A percentile compares a stretch with the other conserved stretches of the same genome.
phyloP scores from a whole-genome alignment of 1,139 yeast genomes.

The Scheffersomyces parashehatae region DNA sequence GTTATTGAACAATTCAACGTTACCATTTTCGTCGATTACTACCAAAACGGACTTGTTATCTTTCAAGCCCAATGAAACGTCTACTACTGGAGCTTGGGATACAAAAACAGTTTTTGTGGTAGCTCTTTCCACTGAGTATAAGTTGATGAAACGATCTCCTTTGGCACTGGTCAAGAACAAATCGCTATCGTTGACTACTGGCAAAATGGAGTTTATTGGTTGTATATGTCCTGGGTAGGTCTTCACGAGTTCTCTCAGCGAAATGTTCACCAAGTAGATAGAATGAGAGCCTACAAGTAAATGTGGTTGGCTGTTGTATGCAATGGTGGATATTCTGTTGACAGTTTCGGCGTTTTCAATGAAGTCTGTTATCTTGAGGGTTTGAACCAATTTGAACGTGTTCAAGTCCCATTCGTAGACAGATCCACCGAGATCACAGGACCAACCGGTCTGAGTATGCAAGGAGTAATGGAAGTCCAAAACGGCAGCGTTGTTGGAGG shows the following conservation, averaged over 20 bases:
- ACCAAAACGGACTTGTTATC: conserved; percentile 46
- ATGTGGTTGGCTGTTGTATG: conserved; percentile 39
- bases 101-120: conserved; percentile 58
- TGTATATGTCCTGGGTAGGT: conserved; percentile 76
- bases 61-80: conserved; percentile 38
- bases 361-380: conserved; percentile 42
- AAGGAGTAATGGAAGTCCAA: conserved; percentile 51
- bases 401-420: conserved; percentile 65
- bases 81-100: conserved; percentile 58
- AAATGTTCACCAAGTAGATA: conserved; percentile 50
- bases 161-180: conserved; percentile 66
- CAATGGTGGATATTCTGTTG: conserved; percentile 35
- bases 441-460: conserved; percentile 53
- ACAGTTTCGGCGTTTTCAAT: conserved; percentile 37
- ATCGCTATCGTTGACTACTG: conserved; percentile 36
- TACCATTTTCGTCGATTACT: conserved; percentile 68
- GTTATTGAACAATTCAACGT: conserved; percentile 61
- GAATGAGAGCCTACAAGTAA: conserved; percentile 67
- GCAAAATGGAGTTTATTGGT: conserved; percentile 51
- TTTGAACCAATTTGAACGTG: conserved; percentile 39
- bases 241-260: conserved; percentile 34
- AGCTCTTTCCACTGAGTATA: conserved; percentile 52
- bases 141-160: conserved; percentile 77
- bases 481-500: conserved; percentile 54
- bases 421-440: conserved; percentile 62